Base-by-base conservation (phyloP, 495 filamentous ascomycete genomes). In the Penicillium coprophilum region DNA sequence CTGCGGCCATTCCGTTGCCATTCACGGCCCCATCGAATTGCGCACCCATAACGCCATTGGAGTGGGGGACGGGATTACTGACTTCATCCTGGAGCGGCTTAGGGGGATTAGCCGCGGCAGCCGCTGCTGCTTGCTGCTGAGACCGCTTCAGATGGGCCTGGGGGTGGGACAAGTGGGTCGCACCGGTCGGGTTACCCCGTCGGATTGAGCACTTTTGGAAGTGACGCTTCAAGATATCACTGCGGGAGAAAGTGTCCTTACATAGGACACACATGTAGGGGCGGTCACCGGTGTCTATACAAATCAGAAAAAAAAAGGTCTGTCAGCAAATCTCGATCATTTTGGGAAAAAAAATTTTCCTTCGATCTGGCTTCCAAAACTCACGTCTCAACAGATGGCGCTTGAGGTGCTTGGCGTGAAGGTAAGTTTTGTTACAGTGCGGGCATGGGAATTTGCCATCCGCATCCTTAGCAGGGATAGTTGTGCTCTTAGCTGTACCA, bases 121-220 rank as follows among this genome's bases (percentile, higher is more conserved):
- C 73, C 60, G 81, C 80, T 30, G 66, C 66, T 49, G 66, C 66
- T 50, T 59, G 58, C 58, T 68, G 66, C 71, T 86, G 80, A 58
- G 80, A 79, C 71, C 89, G 90, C 78, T 91, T 91, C 59, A 92
- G 78, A 73, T 94, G 90, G 57, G 88, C 89, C 71, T 92, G 87
- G 40, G 94, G 87, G 74, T 96, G 89, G 53, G 91, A 91, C 65
- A 98, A 75, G 80, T 98, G 93, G 63, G 85, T 94, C 54, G 87
- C 88, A 53, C 91, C 92, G 21, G 89, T 95, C 24, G 93, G 93
- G 76, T 97, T 97, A 44, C 94, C 94, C 60, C 94, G 85, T 60
- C 94, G 85, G 50, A 96, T 86, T 30, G 93, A 96, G 75, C 94
- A 98, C 75, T 98, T 98, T 69, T 96, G 90, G 71, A 98, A 98